A percentile compares a stretch with the other conserved stretches of the same genome.
Conservation (phyloP, 352 stramenopile species). For the Aphanomyces stellatus region DNA sequence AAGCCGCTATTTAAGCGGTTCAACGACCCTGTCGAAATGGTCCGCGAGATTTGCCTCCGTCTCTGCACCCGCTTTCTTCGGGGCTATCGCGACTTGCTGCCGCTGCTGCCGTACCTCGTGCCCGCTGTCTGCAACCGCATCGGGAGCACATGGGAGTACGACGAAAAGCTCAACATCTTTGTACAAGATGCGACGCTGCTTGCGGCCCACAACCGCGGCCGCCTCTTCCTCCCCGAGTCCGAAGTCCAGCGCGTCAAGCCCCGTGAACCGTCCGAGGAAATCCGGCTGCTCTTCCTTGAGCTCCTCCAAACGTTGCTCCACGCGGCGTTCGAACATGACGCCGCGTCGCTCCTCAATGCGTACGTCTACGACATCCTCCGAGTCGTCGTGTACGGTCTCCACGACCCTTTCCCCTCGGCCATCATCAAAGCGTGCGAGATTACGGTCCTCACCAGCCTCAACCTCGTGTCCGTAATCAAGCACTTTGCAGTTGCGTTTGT, state of each 20-base stretch:
- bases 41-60: conserved; percentile 58
- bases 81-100: conserved; percentile 46
- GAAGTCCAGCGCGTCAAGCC: conserved; percentile 31
- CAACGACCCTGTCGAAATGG: conserved; percentile 72
- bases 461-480: conserved; percentile 89
- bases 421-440: conserved; percentile 64
- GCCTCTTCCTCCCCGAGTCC: conserved; percentile 40
- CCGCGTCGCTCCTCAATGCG: conserved; percentile 66
- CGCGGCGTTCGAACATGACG: conserved; percentile 35
- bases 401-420: conserved; percentile 83
- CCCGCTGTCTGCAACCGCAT: conserved; percentile 56
- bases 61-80: conserved; percentile 39
- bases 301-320: conserved; percentile 43
- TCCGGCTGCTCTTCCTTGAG: conserved; percentile 51
- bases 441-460: conserved; percentile 35
- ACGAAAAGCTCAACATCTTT: conserved; percentile 71
- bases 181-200: conserved; percentile 56
- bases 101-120: conserved; percentile 64
- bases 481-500: conserved; percentile 89
- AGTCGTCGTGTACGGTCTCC: conserved; percentile 51
- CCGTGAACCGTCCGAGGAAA: conserved; percentile 65
- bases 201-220: conserved; percentile 62
- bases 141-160: conserved; percentile 52
- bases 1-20: conserved; percentile 78
- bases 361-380: conserved; percentile 75